Base-by-base conservation (phyloP, 2,329 filamentous ascomycete genomes). In the Fusarium lateritium region DNA sequence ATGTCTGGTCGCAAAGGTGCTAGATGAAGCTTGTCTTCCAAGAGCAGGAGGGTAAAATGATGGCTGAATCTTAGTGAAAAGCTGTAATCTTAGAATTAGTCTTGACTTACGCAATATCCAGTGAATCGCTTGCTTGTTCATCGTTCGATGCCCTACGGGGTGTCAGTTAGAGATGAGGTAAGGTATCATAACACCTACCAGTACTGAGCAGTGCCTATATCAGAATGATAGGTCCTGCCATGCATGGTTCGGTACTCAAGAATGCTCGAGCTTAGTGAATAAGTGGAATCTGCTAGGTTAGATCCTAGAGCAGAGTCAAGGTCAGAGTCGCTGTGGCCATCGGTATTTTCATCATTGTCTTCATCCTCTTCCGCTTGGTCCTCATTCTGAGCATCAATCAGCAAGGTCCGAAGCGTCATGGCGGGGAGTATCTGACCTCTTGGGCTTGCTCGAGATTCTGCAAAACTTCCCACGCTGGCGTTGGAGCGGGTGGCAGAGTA, bases 151-250 rank as follows among this genome's bases (percentile, higher is more conserved):
- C 59, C 59, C 59, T 62, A 0, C 0, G 2, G 6, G 2, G 2
- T 8, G 4, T 62, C 4, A 62, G 31, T n/a, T 14, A 2, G 3
- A 7, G 3, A 0, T 2, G 0, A 0, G 7, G 13, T 13, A 0
- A 10, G 1, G 13, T 0, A 1, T 0, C 1, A 5, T 2, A 7
- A 2, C 1, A 1, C 19, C 11, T 38, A 62, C 59, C 56, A 62
- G 6, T 62, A 62, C 5, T 60, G 55, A 1, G 55, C 46, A 33
- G 33, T 62, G 0, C 59, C 55, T 17, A 47, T 46, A 14, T 62
- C 59, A 1, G 59, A 62, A n/a, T 62, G 59, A 7, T 62, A 62
- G 4, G 59, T 62, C 3, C 59, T 53, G 0, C 59, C 56, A 19
- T 62, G 59, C 2, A 62, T 6, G 3, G 59, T 62, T 24, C 59